Base-by-base conservation (phyloP, 1,284 basidiomycete genomes). In the Melampsora allii-populina region DNA sequence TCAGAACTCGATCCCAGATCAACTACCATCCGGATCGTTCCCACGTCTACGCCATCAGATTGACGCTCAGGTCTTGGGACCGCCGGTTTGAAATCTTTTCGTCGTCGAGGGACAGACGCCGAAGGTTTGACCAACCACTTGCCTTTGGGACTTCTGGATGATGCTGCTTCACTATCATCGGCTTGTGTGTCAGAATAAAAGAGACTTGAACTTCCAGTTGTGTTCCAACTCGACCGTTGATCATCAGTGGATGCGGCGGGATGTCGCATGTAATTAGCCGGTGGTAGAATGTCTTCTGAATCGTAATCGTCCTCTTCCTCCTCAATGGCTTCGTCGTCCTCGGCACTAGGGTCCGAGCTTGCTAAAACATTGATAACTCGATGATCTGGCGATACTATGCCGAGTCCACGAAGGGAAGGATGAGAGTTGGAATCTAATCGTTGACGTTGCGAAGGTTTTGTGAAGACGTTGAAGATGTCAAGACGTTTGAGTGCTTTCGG, bases 161-260 rank as follows among this genome's bases (percentile, higher is more conserved):
- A 72, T 33, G 46, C 48, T 10, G 56, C 33, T 29, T 72, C 68
- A 21, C 68, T 72, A 21, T 61, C 68, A 27, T 64, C 68, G 10
- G 60, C 68, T 64, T 72, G 68, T 42, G 61, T 72, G 21, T 72
- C 68, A 27, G 68, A 65, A 24, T 72, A 72, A 19, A 72, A 72
- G 17, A 72, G 53, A 63, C 68, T 72, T 5, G 68, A 72, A 36
- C 68, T 72, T 17, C 68, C 61, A 36, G 61, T 64, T 7, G 68
- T 72, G 36, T 72, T 72, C 68, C 68, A 72, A 48, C 68, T 72
- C 36, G 68, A 72, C 33, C 68, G 61, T 65, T 33, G 45, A 56
- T 60, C 68, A 19, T 72, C 68, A 31, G 58, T 53, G 31, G 50
- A 64, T 33, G 59, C 46, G 10, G 67, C 46, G 36, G 67, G 60